phyloP scores from a whole-genome alignment of 202 grass and related monocot genomes.

The Dendrocalamus latiflorus region DNA sequence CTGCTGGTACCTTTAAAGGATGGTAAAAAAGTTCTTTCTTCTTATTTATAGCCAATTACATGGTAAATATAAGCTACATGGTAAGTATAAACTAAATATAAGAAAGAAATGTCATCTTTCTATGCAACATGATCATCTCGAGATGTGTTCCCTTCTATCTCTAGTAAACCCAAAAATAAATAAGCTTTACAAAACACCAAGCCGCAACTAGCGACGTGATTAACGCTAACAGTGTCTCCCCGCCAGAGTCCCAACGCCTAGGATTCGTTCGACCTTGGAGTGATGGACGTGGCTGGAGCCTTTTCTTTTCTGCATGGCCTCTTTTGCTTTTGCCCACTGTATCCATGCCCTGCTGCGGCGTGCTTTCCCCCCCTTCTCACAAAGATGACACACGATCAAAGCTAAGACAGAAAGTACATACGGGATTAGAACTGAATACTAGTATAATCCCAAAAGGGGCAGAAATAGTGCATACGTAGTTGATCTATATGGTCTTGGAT shows the following conservation, averaged over 20 bases:
- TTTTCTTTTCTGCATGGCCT: slow-evolving; percentile 29
- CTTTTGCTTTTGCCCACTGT: slow-evolving; percentile 41
- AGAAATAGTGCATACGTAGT: background rate
- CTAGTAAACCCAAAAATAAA: too few relatives aligned
- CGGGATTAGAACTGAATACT: background rate
- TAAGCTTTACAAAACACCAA: too few relatives aligned
- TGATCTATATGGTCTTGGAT: background rate
- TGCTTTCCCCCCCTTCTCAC: background rate
- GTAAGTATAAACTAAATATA: too few relatives aligned
- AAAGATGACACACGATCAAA: background rate
- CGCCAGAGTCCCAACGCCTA: slow-evolving; percentile 40
- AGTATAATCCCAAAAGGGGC: background rate
- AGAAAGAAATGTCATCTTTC: too few relatives aligned
- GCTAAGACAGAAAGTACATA: background rate
- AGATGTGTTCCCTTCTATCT: too few relatives aligned
- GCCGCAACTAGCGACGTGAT: too few relatives aligned
- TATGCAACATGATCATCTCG: too few relatives aligned
- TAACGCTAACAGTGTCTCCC: background rate
- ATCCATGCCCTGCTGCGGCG: background rate
- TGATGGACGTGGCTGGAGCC: slow-evolving; percentile 7
- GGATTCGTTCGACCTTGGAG: slow-evolving; percentile 55
- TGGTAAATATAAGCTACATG: too few relatives aligned
- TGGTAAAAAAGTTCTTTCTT: too few relatives aligned
- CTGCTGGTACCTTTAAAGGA: too few relatives aligned
- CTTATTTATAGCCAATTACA: too few relatives aligned